Evolutionary conservation across 108 stramenopile species (phyloP).

Genomic region (Fistulifera pelliculosa): DNA sequence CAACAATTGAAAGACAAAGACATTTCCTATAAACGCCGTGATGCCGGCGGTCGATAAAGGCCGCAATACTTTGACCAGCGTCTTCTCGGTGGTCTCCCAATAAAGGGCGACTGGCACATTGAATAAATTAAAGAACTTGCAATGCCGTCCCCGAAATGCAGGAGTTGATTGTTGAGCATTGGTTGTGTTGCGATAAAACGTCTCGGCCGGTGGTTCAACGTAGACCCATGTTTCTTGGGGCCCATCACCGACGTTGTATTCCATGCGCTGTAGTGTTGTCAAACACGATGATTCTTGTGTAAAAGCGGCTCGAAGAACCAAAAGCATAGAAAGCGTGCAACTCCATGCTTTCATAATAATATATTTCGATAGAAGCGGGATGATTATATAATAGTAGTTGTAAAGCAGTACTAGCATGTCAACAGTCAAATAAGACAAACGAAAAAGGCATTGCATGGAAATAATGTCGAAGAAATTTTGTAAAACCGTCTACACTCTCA

Average conservation of each 20-base stretch:
- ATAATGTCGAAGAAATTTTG: too few relatives aligned
- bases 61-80: slow-evolving; percentile 14
- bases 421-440: too few relatives aligned
- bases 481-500: too few relatives aligned
- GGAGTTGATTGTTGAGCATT: slow-evolving; percentile 14
- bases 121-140: slow-evolving; percentile 28
- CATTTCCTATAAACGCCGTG: slow-evolving; percentile 43
- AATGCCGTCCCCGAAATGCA: slow-evolving; percentile 22
- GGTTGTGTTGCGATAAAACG: slow-evolving; percentile 34
- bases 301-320: too few relatives aligned
- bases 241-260: slow-evolving; percentile 45
- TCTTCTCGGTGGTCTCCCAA: slow-evolving; percentile 16
- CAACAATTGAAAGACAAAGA: slow-evolving; percentile 46
- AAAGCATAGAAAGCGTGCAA: too few relatives aligned
- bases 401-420: too few relatives aligned
- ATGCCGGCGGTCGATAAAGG: slow-evolving; percentile 51
- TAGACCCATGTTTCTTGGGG: slow-evolving; percentile 41
- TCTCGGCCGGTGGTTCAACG: slow-evolving; percentile 57
- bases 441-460: too few relatives aligned
- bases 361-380: too few relatives aligned
- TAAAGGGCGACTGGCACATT: slow-evolving; percentile 12
- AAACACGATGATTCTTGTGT: too few relatives aligned
- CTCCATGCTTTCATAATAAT: too few relatives aligned
- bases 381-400: too few relatives aligned
- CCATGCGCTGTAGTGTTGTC: slow-evolving; percentile 28